A percentile compares a stretch with the other conserved stretches of the same genome.
Conservation (phyloP, 305 asterid species). For the Euphrasia arctica region DNA sequence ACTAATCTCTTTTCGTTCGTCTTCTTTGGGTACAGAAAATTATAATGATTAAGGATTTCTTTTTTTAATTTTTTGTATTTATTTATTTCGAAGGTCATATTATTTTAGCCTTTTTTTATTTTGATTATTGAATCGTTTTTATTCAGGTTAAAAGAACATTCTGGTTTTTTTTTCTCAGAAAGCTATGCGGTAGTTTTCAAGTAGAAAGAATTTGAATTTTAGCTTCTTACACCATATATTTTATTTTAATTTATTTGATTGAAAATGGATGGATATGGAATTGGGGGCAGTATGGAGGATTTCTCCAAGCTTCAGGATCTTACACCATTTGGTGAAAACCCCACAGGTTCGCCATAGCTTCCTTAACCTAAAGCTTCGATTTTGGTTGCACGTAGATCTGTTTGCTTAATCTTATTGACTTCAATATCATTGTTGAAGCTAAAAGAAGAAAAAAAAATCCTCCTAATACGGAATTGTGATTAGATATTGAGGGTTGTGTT, state of each 20-base stretch:
- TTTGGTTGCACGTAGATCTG: slow-evolving; percentile 29
- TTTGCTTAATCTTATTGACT: slow-evolving; percentile 20
- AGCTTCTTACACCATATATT: slow-evolving; percentile 23
- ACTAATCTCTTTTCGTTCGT: slow-evolving; percentile 6
- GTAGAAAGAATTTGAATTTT: slow-evolving; percentile 18
- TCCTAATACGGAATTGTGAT: background rate
- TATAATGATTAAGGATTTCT: slow-evolving; percentile 7
- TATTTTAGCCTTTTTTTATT: slow-evolving; percentile 20
- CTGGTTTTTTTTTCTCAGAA: background rate
- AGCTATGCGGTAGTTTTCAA: slow-evolving; percentile 24
- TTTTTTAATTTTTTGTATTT: slow-evolving; percentile 1
- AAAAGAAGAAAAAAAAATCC: no score
- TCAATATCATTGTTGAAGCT: slow-evolving; percentile 10
- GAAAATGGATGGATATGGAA: slow-evolving; percentile 70
- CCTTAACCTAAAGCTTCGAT: slow-evolving; percentile 11
- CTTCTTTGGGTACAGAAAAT: background rate
- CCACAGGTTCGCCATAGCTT: slow-evolving; percentile 49
- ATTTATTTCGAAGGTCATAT: background rate
- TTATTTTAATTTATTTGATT: background rate
- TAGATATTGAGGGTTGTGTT: slow-evolving; percentile 16
- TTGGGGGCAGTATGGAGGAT: slow-evolving; percentile 25
- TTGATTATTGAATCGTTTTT: background rate
- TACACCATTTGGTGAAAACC: slow-evolving; percentile 52
- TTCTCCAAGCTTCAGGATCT: slow-evolving; percentile 48
- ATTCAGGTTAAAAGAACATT: slow-evolving; percentile 20